Base-by-base conservation (phyloP, 2,329 filamentous ascomycete genomes). In the Colletotrichum truncatum region DNA sequence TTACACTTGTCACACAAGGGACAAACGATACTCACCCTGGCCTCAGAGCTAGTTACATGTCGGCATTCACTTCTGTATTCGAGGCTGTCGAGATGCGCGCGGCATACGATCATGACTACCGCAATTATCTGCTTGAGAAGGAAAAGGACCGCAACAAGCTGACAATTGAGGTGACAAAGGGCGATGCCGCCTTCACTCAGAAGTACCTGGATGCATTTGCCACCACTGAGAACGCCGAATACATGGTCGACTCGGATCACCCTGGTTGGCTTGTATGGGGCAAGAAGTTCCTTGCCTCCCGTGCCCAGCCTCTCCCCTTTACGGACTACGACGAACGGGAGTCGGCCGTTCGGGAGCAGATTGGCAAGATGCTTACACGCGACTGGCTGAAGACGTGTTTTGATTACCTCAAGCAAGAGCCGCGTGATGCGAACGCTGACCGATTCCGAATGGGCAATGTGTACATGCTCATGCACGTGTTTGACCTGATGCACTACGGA, bases 201-300 rank as follows among this genome's bases (percentile, higher is more conserved):
- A 87, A 90, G 23, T 97, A 93, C 73, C 83, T 99, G 1, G 85
- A 89, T 2, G 86, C 88, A 21, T 99, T 99, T 75, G 89, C 90
- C 9, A 85, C 91, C 49, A 89, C 91, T 6, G 90, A 81, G 11
- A 71, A 89, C 30, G 90, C 93, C 0, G 90, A 97, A 68, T 97
- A 97, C 76, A 97, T 94, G 75, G 89, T 98, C 46, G 96, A 99
- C 74, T 87, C 89, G 58, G 95, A 98, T 74, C 92, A 97, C 74
- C 93, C 95, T 4, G 96, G 96, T 30, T 99, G 97, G 97, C 85
- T 99, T 16, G 94, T 97, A 1, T 99, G 96, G 96, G 92, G 91
- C 55, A 93, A 96, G 77, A 89, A 86, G 30, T 95, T 98, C 83
- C 90, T 89, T 12, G 96, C 91, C 0, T 94, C 91, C 76, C 88